A percentile compares a stretch with the other conserved stretches of the same genome.
Evolutionary conservation across 176 grass and related monocot genomes (phyloP).

Genomic region (Carex myosuroides): DNA sequence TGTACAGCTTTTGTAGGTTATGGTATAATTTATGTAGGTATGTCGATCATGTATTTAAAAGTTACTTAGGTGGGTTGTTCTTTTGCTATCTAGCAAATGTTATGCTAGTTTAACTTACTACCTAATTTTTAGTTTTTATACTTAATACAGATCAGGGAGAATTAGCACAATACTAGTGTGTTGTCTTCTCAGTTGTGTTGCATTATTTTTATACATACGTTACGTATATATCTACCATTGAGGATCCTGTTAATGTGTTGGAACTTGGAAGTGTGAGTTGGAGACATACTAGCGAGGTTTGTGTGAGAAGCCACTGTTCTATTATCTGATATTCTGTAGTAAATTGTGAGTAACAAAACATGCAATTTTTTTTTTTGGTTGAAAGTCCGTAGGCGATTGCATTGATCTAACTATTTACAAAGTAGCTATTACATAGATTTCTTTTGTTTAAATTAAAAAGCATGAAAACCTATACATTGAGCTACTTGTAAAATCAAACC

Average conservation of each 20-base stretch:
- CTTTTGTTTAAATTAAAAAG: too few relatives aligned
- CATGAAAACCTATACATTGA: too few relatives aligned
- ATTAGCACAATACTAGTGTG: neutral
- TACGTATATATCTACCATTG: neutral
- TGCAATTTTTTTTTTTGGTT: too few relatives aligned
- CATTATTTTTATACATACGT: neutral
- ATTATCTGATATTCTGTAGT: too few relatives aligned
- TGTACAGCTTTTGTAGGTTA: conserved; percentile 13
- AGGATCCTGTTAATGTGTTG: neutral
- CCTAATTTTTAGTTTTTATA: neutral
- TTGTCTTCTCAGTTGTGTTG: neutral
- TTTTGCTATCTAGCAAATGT: neutral
- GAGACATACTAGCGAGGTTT: neutral
- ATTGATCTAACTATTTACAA: too few relatives aligned
- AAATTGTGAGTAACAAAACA: too few relatives aligned
- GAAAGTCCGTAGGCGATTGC: too few relatives aligned
- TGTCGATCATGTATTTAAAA: conserved; percentile 3
- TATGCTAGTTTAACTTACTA: neutral
- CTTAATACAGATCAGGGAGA: neutral
- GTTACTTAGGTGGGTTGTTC: neutral
- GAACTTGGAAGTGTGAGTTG: neutral
- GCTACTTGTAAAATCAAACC: too few relatives aligned
- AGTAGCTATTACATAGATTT: too few relatives aligned
- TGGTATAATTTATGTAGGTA: neutral
- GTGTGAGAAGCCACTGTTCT: too few relatives aligned